Percentiles rank a stretch among this genome's conserved stretches.
Conservation (phyloP, 768 basidiomycete genomes). For the Myochromella boudieri region DNA sequence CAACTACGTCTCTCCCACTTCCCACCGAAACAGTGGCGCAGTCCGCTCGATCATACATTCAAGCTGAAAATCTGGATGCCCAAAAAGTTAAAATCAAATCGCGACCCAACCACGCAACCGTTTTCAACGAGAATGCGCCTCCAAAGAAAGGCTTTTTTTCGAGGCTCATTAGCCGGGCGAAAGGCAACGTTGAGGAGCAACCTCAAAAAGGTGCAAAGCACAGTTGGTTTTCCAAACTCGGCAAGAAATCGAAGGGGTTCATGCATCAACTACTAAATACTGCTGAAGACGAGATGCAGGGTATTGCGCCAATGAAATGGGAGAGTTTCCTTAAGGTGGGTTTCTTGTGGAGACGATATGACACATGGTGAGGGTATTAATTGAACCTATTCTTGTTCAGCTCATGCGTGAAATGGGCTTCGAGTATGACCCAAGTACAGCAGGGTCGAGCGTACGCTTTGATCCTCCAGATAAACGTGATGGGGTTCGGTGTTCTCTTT, state of each 20-base stretch:
- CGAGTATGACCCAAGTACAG: slow-evolving; percentile 67
- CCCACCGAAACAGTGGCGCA: slow-evolving; percentile 55
- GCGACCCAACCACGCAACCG: slow-evolving; percentile 55
- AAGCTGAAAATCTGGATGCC: slow-evolving; percentile 43
- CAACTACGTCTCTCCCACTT: slow-evolving; percentile 34
- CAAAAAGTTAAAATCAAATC: slow-evolving; percentile 72
- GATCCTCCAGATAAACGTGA: slow-evolving; percentile 62
- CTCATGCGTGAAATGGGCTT: slow-evolving; percentile 82
- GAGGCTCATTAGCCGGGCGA: slow-evolving; percentile 34
- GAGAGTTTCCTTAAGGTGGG: slow-evolving; percentile 72
- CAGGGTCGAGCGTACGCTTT: slow-evolving; percentile 82
- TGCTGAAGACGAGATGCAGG: slow-evolving; percentile 53
- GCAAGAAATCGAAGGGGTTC: slow-evolving; percentile 54
- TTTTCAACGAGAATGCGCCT: slow-evolving; percentile 34
- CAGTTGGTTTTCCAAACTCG: slow-evolving; percentile 56
- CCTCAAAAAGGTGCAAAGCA: slow-evolving; percentile 44
- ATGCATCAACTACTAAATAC: slow-evolving; percentile 69
- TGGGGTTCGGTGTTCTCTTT: slow-evolving; percentile 25
- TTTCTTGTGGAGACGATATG: not conserved
- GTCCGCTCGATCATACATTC: slow-evolving; percentile 70
- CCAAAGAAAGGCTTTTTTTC: slow-evolving; percentile 52
- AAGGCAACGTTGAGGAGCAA: slow-evolving; percentile 35
- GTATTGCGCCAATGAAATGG: slow-evolving; percentile 69
- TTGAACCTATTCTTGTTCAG: slow-evolving; percentile 44
- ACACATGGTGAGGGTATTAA: no score